Evolutionary conservation across 306 rosid genomes (phyloP).

Genomic region (Cicer pinnatifidum): DNA sequence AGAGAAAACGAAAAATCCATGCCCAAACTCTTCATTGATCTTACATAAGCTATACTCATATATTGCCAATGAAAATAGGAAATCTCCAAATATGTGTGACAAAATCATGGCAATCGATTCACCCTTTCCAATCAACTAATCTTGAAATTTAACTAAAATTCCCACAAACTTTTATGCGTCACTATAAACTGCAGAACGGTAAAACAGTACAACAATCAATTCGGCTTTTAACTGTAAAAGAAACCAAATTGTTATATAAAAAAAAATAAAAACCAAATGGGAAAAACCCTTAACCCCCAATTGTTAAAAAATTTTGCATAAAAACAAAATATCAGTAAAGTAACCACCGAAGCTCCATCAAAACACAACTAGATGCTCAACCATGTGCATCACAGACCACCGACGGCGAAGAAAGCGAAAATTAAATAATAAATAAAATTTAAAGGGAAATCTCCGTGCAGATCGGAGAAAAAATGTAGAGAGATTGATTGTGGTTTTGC

Average conservation of each 20-base stretch:
- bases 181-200: constrained; percentile 5
- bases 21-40: constrained; percentile 5
- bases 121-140: not conserved
- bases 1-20: constrained; percentile 25
- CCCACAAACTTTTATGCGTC: not conserved
- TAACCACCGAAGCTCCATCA: constrained; percentile 27
- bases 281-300: constrained; percentile 17
- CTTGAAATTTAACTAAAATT: constrained; percentile 12
- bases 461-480: constrained; percentile 31
- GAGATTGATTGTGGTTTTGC: not conserved
- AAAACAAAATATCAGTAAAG: constrained; percentile 12
- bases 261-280: not conserved
- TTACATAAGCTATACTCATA: not conserved
- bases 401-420: too few relatives aligned
- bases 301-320: not conserved
- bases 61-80: not conserved
- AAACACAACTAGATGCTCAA: not conserved
- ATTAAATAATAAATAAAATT: not conserved
- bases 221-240: not conserved
- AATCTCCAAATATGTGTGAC: not conserved
- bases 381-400: too few relatives aligned
- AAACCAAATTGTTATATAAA: too few relatives aligned
- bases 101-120: constrained; percentile 21
- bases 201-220: constrained; percentile 10
- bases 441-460: not conserved